Evolutionary conservation across 192 early-diverging fungal species (phyloP).

Genomic region (Funneliformis mosseae): DNA sequence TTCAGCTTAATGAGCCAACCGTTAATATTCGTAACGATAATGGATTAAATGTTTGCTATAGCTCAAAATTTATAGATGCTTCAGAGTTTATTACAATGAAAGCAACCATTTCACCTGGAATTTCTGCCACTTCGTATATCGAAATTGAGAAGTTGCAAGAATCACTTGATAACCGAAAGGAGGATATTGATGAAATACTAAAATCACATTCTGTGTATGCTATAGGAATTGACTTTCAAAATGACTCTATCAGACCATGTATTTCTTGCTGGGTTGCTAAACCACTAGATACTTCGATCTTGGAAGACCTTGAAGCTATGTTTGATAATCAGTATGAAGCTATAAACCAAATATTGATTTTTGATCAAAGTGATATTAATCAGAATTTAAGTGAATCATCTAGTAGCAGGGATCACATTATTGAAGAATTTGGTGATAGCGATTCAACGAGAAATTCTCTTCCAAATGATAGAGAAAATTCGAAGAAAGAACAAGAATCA

Average conservation of each 20-base stretch:
- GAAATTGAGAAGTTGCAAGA: neutral
- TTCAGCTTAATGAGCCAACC: neutral
- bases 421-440: too few relatives aligned
- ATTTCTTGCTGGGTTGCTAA: neutral
- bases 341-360: neutral
- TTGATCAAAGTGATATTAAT: neutral
- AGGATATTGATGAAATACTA: neutral
- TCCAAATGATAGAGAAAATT: too few relatives aligned
- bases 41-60: neutral
- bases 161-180: neutral
- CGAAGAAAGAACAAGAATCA: too few relatives aligned
- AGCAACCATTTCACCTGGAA: neutral
- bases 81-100: neutral
- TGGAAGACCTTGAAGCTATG: neutral
- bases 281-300: neutral
- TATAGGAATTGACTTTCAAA: neutral
- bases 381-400: neutral
- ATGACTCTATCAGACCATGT: neutral
- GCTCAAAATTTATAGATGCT: neutral
- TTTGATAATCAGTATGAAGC: neutral
- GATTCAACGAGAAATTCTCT: too few relatives aligned
- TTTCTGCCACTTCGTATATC: neutral
- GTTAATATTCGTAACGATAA: neutral
- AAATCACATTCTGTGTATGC: neutral
- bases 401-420: neutral